A percentile compares a stretch with the other conserved stretches of the same genome.
These are phyloP conservation scores for Zanthoxylum bungeanum DNA, from an alignment of 345 rosid genomes.

Conservation along the genomic window DNA sequence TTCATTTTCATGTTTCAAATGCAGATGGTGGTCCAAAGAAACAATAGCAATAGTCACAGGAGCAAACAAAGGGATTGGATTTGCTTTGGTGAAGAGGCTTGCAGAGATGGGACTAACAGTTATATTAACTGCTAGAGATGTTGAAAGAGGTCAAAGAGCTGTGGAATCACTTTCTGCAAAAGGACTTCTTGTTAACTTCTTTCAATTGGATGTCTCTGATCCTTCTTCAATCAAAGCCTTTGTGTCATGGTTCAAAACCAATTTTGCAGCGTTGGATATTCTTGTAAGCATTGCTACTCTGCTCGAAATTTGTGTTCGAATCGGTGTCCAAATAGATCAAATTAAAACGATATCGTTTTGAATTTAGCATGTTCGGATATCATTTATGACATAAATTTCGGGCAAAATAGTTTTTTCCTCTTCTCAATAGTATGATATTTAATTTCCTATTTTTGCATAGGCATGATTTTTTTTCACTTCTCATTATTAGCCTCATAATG, in stretches of 20 bases:
- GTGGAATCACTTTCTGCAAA: constrained; percentile 36
- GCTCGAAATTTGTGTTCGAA: too few species aligned
- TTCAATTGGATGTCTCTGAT: constrained; percentile 60
- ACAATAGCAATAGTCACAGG: constrained; percentile 81
- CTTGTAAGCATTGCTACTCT: too few species aligned
- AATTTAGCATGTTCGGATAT: too few species aligned
- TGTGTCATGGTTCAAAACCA: constrained; percentile 40
- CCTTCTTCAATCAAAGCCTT: constrained; percentile 55
- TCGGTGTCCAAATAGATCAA: too few species aligned
- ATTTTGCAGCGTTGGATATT: constrained; percentile 54
- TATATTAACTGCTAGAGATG: constrained; percentile 67
- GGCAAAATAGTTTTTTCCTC: too few species aligned
- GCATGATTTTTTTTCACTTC: too few species aligned
- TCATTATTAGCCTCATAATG: too few species aligned
- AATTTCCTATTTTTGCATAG: too few species aligned
- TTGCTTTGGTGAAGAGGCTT: constrained; percentile 62
- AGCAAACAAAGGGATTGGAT: constrained; percentile 87
- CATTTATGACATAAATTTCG: too few species aligned
- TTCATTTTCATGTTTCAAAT: neutral
- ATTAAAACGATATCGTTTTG: too few species aligned
- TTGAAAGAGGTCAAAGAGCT: constrained; percentile 51
- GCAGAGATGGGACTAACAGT: constrained; percentile 62
- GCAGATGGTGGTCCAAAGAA: constrained; percentile 76
- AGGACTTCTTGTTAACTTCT: constrained; percentile 49
- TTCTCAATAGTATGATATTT: too few species aligned